Evolutionary conservation across 2,329 filamentous ascomycete genomes (phyloP).

Genomic region (Colletotrichum sp.): DNA sequence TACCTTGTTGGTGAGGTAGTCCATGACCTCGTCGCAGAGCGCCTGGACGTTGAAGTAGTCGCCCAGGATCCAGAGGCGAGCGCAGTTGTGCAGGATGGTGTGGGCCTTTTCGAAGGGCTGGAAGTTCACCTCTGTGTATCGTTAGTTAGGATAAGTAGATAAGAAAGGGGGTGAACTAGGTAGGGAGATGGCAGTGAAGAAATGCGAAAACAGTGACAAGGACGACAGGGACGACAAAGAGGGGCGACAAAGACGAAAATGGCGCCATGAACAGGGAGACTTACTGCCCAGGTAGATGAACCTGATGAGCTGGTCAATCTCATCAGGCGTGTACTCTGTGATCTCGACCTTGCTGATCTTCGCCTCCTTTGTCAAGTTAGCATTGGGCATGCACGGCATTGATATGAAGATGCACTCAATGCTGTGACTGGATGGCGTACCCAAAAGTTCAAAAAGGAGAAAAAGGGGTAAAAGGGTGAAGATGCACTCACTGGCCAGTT

Average conservation of each 20-base stretch:
- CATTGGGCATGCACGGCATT: rapidly evolving
- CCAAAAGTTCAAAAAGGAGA: neutral
- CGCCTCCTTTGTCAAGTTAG: neutral
- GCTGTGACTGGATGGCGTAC: neutral
- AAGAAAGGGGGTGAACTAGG: neutral
- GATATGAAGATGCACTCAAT: neutral
- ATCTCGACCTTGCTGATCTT: neutral
- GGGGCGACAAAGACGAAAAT: neutral
- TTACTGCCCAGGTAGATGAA: neutral
- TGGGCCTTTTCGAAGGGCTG: neutral
- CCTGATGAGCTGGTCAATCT: neutral
- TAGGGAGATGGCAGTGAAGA: neutral
- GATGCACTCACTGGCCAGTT: neutral
- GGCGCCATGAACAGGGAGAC: neutral
- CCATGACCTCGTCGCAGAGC: neutral
- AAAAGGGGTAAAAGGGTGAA: no score
- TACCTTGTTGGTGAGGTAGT: neutral
- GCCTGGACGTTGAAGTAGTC: neutral
- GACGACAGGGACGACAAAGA: neutral
- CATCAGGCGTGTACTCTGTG: neutral
- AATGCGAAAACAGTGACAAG: neutral
- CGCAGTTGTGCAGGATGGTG: neutral
- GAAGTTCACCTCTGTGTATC: neutral
- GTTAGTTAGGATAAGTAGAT: neutral
- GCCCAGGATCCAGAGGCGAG: neutral